Base-by-base conservation (phyloP, 2,329 filamentous ascomycete genomes). In the Ascochyta lentis region DNA sequence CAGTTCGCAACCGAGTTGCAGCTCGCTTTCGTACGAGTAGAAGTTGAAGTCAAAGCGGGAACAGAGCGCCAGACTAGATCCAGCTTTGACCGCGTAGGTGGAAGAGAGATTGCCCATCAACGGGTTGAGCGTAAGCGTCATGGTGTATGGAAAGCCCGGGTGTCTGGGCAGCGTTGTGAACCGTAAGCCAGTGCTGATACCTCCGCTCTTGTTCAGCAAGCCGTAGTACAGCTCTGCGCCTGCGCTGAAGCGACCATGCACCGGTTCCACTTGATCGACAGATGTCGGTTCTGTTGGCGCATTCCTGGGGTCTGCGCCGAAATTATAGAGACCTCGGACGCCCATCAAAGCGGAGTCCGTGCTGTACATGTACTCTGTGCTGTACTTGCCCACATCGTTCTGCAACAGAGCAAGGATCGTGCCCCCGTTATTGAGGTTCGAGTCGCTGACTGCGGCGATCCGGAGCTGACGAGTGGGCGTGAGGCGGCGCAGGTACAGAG, bases 171-270 rank as follows among this genome's bases (percentile, higher is more conserved):
- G 79, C 10, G 95, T 98, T 35, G 92, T 91, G 74, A 98, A 99
- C 45, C 95, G 86, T 43, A 92, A 82, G 6, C 93, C 95, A 8
- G 96, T 86, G 60, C 92, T 96, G 72, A 97, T 86, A 42, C 95
- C 95, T 44, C 94, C 91, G 22, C 92, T 92, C 72, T 97, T 97
- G 74, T 97, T 98, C 56, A 97, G 79, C 0, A 93, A 89, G 22
- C 94, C 95, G 79, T 99, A 99, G 79, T 98, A 99, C 33, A 96
- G 82, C 76, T 99, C 95, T 51, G 88, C 94, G 33, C 95, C 95
- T 3, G 91, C 91, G 69, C 91, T 96, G 73, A 98, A 92, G 19
- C 94, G 87, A 8, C 90, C 93, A 78, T 87, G 89, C 55, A 88
- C 86, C 64, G 83, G 85, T 70, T 89, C 74, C 49, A 64, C 53